These are phyloP conservation scores for Zygoascus biomembranicola DNA, from an alignment of 805 yeast genomes.

Conservation along the genomic window DNA sequence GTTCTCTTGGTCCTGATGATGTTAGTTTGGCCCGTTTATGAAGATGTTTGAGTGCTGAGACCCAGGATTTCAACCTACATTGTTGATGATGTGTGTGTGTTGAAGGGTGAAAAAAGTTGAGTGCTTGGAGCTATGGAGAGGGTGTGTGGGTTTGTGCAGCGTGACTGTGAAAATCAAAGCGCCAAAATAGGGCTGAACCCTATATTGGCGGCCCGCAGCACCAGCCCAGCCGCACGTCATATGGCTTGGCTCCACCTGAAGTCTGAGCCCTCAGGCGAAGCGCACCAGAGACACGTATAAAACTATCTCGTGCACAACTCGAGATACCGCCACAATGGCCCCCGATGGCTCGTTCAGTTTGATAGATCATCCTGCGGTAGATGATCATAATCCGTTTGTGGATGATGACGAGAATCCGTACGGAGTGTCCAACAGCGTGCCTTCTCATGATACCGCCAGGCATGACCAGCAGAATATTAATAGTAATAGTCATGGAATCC, in stretches of 20 bases:
- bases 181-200: background rate
- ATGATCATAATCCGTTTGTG: slow-evolving; percentile 7
- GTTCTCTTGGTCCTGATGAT: slow-evolving; percentile 94
- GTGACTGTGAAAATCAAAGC: too few relatives aligned
- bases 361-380: slow-evolving; percentile 20
- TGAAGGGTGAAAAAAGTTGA: slow-evolving; percentile 1
- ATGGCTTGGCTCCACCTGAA: too few relatives aligned
- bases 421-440: slow-evolving; percentile 2
- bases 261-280: too few relatives aligned
- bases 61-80: background rate
- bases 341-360: slow-evolving; percentile 11
- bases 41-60: background rate
- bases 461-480: background rate
- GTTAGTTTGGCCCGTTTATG: background rate
- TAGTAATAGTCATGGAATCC: background rate
- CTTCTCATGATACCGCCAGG: background rate
- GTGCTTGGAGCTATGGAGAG: background rate
- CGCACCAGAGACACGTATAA: too few relatives aligned
- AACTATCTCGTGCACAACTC: too few relatives aligned
- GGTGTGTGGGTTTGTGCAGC: background rate
- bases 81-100: background rate
- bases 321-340: slow-evolving; percentile 1
- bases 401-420: slow-evolving; percentile 8
- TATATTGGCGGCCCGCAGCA: too few relatives aligned
- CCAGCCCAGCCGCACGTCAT: background rate